Base-by-base conservation (phyloP, 805 yeast species). In the Cyberlindnera saturnus region DNA sequence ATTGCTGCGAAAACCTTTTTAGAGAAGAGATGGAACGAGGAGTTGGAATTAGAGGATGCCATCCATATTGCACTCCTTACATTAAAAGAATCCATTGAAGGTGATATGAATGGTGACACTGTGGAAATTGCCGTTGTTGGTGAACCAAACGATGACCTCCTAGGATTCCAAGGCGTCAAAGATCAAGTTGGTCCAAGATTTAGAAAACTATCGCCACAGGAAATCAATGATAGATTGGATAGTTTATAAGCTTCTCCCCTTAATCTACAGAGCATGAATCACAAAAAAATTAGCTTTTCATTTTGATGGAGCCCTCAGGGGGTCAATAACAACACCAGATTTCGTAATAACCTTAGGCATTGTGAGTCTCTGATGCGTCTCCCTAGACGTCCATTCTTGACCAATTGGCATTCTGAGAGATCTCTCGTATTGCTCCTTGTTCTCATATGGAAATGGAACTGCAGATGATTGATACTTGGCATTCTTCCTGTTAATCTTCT, bases 21-120 rank as follows among this genome's bases (percentile, higher is more conserved):
- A 60, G 99, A 93, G 65, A 93, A 93, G 69, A 82, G 99, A 68
- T 93, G 98, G 97, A 91, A 90, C 62, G 95, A 89, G 52, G 96
- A 93, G 65, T 73, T 93, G 61, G 99, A 93, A 69, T 74, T 93
- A 50, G 99, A 93, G 68, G 99, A 93, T 63, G 99, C 98, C 40
- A 87, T 93, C 51, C 98, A 93, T 65, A 93, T 91, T 61, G 96
- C 98, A 1, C 72, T 93, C 38, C 71, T 93, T 56, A 93, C 99
- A 5, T 73, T 93, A 62, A 93, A 93, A 65, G 99, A 93, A 67
- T 81, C 96, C 20, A 91, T 93, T 40, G 99, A 93, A 64, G 99
- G 99, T 44, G 99, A 93, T 61, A 86, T 93, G 79, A 89, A 85
- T 50, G 98, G 98, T 38, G 95, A 89, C 52, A 90, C 95, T 38